Percentiles rank a stretch among this genome's conserved stretches.
Evolutionary conservation across 495 filamentous ascomycete genomes (phyloP).

Genomic region (Apiosordaria backusii): DNA sequence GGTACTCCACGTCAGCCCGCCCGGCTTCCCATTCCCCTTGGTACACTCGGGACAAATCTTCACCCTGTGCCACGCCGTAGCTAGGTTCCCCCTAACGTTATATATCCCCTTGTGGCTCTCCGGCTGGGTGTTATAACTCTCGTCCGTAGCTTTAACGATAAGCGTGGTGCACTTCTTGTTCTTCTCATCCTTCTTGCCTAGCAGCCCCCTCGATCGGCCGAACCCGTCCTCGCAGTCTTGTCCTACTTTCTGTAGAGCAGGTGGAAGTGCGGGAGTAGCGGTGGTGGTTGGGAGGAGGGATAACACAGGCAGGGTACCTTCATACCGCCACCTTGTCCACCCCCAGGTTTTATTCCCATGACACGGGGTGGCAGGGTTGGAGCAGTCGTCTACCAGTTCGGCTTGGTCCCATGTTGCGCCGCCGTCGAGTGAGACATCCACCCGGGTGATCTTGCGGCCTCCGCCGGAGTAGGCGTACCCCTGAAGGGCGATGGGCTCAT

Average conservation of each 20-base stretch:
- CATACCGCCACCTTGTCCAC: constrained; percentile 53
- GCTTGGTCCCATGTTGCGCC: constrained; percentile 54
- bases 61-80: constrained; percentile 54
- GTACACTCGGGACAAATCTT: constrained; percentile 31
- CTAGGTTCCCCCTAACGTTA: constrained; percentile 54
- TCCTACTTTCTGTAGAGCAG: not conserved
- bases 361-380: constrained; percentile 22
- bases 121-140: constrained; percentile 56
- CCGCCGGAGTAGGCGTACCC: constrained; percentile 60
- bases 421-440: constrained; percentile 55
- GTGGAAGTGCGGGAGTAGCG: not conserved
- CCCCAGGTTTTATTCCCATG: constrained; percentile 48
- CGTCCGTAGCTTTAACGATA: constrained; percentile 56
- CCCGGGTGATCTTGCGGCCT: constrained; percentile 51
- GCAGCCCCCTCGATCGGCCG: not conserved
- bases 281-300: not conserved
- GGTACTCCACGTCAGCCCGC: constrained; percentile 22
- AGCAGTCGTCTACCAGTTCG: constrained; percentile 43
- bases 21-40: not conserved
- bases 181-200: not conserved
- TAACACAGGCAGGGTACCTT: constrained; percentile 19
- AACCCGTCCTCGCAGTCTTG: constrained; percentile 11
- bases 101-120: constrained; percentile 49
- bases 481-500: constrained; percentile 40
- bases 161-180: constrained; percentile 38